phyloP scores from a whole-genome alignment of 2,329 filamentous ascomycete species.

The Sporothrix pallida region DNA sequence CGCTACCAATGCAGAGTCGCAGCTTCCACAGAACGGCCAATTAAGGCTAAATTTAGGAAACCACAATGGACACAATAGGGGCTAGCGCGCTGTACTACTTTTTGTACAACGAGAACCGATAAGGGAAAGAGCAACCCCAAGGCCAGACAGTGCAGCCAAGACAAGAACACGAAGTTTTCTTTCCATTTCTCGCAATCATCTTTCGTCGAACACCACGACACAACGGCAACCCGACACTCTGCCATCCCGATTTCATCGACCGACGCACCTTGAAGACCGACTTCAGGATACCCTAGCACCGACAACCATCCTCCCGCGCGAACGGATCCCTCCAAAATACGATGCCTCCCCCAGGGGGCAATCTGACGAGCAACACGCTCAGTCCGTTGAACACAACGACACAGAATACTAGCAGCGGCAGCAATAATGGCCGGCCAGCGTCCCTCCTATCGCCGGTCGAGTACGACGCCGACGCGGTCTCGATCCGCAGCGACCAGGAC shows the following conservation, averaged over 20 bases:
- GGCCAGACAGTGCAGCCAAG: not conserved
- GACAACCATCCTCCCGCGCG: not conserved
- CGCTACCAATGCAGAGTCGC: not conserved
- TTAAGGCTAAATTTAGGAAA: slow-evolving; percentile 29
- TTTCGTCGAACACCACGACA: not conserved
- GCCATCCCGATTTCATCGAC: not conserved
- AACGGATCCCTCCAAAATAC: not conserved
- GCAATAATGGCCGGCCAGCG: not conserved
- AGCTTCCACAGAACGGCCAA: not conserved
- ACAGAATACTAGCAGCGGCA: not conserved
- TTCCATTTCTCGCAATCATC: not conserved
- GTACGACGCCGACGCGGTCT: slow-evolving; percentile 73
- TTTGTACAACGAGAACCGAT: not conserved
- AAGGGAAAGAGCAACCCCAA: slow-evolving; percentile 8
- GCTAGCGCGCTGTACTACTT: not conserved
- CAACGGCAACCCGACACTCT: not conserved
- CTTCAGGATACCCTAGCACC: not conserved
- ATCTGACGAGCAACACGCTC: not conserved
- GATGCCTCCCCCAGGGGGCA: slow-evolving; percentile 13
- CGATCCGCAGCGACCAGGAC: slow-evolving; percentile 73
- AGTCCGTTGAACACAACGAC: not conserved
- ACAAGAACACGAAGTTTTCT: not conserved
- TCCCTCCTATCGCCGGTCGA: slow-evolving; percentile 66
- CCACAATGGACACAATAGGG: slow-evolving; percentile 2
- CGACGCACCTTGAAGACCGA: not conserved